phyloP scores from a whole-genome alignment of 768 basidiomycete genomes.

The Panaeolus papilionaceus region DNA sequence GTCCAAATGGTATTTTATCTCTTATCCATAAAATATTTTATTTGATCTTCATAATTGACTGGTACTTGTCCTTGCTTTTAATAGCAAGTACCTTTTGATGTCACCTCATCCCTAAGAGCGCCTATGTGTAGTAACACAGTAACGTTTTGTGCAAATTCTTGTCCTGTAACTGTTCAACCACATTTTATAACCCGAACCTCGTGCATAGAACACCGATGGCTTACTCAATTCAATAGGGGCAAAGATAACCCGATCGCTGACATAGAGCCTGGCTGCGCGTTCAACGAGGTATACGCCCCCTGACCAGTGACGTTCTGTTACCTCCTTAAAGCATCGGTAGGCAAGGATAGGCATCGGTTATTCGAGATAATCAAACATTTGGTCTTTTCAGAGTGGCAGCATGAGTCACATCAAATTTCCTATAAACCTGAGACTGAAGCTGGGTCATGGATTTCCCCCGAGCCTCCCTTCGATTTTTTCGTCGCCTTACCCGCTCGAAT shows the following conservation, averaged over 20 bases:
- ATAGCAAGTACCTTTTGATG: no score
- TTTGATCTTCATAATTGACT: no score
- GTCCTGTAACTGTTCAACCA: neutral
- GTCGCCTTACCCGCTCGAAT: neutral
- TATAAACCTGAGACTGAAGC: neutral
- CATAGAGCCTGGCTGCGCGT: neutral
- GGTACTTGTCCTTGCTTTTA: no score
- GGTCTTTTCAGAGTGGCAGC: neutral
- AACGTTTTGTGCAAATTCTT: no score
- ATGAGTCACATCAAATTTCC: conserved; percentile 9
- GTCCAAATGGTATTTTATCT: no score
- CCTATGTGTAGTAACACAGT: no score
- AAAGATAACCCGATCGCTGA: neutral
- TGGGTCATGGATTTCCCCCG: neutral
- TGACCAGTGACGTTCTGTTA: conserved; percentile 1
- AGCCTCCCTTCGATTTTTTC: neutral
- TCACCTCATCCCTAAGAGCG: no score
- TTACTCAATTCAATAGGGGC: neutral
- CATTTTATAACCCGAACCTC: no score
- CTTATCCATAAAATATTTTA: no score
- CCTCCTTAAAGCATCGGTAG: neutral
- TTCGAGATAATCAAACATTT: neutral
- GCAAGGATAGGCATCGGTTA: neutral
- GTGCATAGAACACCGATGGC: neutral
- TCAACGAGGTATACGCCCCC: neutral